Conservation (phyloP, 2,329 filamentous ascomycete genomes). For the Penicillium sp. region DNA sequence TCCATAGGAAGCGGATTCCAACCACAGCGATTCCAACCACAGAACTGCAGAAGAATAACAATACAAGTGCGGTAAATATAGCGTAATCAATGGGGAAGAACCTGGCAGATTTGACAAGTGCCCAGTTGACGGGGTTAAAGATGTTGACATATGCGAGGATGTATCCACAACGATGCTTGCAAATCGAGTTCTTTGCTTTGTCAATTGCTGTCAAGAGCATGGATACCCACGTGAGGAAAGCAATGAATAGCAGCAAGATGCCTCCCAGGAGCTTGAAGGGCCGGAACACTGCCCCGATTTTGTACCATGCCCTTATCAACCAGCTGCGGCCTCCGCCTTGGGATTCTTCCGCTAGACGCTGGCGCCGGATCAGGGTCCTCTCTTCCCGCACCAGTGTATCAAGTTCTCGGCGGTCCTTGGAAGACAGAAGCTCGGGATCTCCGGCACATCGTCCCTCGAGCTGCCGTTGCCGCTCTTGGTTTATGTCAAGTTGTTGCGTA, state of each 20-base stretch:
- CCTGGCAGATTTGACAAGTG: conserved; percentile 76
- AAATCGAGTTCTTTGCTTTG: conserved; percentile 93
- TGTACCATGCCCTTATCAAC: conserved; percentile 74
- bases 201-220: conserved; percentile 96
- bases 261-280: conserved; percentile 88
- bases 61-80: conserved; percentile 77
- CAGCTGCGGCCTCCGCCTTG: conserved; percentile 71
- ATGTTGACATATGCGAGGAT: conserved; percentile 84
- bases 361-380: conserved; percentile 83
- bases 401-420: conserved; percentile 84
- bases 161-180: conserved; percentile 87
- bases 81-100: conserved; percentile 91
- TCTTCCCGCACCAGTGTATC: conserved; percentile 87
- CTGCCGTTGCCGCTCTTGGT: conserved; percentile 88
- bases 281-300: conserved; percentile 75
- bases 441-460: conserved; percentile 82
- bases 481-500: conserved; percentile 76
- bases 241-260: conserved; percentile 70
- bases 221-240: conserved; percentile 77
- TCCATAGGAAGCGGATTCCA: conserved; percentile 95
- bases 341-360: conserved; percentile 72
- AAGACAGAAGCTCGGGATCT: conserved; percentile 69
- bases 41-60: conserved; percentile 86
- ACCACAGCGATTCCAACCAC: conserved; percentile 82
- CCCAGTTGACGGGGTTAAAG: conserved; percentile 92